A percentile compares a stretch with the other conserved stretches of the same genome.
Evolutionary conservation across 1,284 basidiomycete genomes (phyloP).

Genomic region (Fomitopsis schrenkii): DNA sequence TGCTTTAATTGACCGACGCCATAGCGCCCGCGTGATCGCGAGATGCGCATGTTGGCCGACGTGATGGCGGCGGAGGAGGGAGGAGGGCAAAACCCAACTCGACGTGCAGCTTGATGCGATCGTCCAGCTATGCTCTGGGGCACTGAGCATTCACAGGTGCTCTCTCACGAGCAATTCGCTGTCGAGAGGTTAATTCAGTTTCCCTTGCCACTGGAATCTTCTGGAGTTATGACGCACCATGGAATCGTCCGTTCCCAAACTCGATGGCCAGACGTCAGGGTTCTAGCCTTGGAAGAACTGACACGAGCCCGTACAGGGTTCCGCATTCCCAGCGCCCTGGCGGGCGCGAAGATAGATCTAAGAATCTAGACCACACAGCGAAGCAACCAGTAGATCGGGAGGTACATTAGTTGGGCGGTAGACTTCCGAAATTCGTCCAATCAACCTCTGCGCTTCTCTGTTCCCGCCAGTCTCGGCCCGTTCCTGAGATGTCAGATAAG

Average conservation of each 20-base stretch:
- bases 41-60: neutral
- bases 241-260: neutral
- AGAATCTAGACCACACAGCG: neutral
- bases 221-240: neutral
- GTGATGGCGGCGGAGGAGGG: neutral
- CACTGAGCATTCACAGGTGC: neutral
- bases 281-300: neutral
- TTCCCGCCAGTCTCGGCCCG: conserved; percentile 12
- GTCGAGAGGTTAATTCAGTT: neutral
- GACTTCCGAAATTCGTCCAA: conserved; percentile 15
- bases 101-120: neutral
- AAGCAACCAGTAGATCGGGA: neutral
- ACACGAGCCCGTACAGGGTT: neutral
- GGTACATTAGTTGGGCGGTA: neutral
- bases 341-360: conserved; percentile 1
- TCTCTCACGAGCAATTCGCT: neutral
- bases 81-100: neutral
- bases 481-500: conserved; percentile 43
- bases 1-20: neutral
- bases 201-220: neutral
- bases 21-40: neutral
- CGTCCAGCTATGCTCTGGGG: neutral
- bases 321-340: neutral
- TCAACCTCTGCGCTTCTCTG: conserved; percentile 6
- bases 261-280: neutral